phyloP scores from a whole-genome alignment of 768 basidiomycete genomes.

The Gloeopeniophorella convolvens region DNA sequence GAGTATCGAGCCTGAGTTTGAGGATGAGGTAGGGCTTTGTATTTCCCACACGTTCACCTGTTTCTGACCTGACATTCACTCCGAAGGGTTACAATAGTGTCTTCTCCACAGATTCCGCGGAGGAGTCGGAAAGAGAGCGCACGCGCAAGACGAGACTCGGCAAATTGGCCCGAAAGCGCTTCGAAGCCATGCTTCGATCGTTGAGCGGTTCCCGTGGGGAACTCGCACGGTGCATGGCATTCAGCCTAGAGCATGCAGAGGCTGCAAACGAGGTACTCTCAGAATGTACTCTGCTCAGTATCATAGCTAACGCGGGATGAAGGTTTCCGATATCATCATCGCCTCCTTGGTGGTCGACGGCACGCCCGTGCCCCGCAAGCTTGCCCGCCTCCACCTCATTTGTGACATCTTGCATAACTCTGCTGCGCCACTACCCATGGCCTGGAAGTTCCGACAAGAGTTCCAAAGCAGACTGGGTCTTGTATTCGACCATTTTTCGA shows the following conservation, averaged over 20 bases:
- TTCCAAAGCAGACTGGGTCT: conserved; percentile 88
- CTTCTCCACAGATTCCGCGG: conserved; percentile 89
- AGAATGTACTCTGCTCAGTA: neutral
- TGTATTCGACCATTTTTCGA: conserved; percentile 93
- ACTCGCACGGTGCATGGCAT: conserved; percentile 94
- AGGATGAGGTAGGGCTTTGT: conserved; percentile 54
- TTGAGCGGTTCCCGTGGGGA: conserved; percentile 84
- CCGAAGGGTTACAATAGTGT: conserved; percentile 82
- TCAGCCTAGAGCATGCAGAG: conserved; percentile 93
- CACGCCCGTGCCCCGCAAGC: conserved; percentile 97
- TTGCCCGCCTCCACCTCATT: conserved; percentile 90
- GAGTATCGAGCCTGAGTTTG: conserved; percentile 60
- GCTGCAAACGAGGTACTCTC: conserved; percentile 79
- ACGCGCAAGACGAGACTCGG: conserved; percentile 72
- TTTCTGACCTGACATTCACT: neutral
- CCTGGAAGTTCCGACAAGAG: conserved; percentile 95
- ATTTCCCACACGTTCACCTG: neutral
- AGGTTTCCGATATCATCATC: conserved; percentile 90
- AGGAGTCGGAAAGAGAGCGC: conserved; percentile 87
- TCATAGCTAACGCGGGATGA: neutral
- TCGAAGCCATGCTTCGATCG: conserved; percentile 86
- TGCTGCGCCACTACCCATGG: conserved; percentile 86
- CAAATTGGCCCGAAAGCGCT: conserved; percentile 70
- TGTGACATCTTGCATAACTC: conserved; percentile 99
- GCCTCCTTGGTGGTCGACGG: conserved; percentile 81